Conservation (phyloP, 148 eudicot species). For the Rhododendron henanense region DNA sequence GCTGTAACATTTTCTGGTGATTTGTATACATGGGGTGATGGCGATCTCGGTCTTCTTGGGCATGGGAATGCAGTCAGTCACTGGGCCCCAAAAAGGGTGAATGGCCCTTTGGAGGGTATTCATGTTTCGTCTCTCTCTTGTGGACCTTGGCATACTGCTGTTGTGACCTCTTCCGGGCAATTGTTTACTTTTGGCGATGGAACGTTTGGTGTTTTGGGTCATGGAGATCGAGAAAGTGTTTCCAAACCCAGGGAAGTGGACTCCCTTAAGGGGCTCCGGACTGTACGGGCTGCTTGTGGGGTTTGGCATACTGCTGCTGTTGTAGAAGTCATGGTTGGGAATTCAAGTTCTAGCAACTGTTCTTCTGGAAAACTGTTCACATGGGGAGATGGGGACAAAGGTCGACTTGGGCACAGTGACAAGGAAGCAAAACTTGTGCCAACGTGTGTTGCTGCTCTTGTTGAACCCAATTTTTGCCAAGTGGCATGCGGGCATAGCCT, state of each 20-base stretch:
- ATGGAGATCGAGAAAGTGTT: constrained; percentile 80
- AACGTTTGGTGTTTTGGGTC: constrained; percentile 92
- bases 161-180: constrained; percentile 95
- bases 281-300: constrained; percentile 90
- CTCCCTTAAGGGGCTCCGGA: constrained; percentile 88
- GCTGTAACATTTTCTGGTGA: constrained; percentile 97
- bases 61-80: constrained; percentile 92
- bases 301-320: constrained; percentile 99
- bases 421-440: constrained; percentile 93
- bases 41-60: constrained; percentile 85
- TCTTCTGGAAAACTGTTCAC: constrained; percentile 96
- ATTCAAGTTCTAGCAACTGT: constrained; percentile 81
- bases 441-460: constrained; percentile 90
- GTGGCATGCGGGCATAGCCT: constrained; percentile 93
- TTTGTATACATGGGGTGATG: constrained; percentile 96
- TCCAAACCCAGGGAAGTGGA: constrained; percentile 88
- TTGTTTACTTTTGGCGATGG: constrained; percentile 96
- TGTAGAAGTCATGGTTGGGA: constrained; percentile 96
- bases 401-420: constrained; percentile 92
- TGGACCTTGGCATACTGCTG: constrained; percentile 98
- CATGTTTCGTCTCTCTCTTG: constrained; percentile 91
- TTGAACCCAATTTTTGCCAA: constrained; percentile 87
- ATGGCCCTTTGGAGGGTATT: constrained; percentile 88
- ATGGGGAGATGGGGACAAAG: constrained; percentile 99
- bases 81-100: constrained; percentile 88